These are phyloP conservation scores for Phenoliferia sp. DNA, from an alignment of 1,284 basidiomycete genomes.

Conservation along the genomic window DNA sequence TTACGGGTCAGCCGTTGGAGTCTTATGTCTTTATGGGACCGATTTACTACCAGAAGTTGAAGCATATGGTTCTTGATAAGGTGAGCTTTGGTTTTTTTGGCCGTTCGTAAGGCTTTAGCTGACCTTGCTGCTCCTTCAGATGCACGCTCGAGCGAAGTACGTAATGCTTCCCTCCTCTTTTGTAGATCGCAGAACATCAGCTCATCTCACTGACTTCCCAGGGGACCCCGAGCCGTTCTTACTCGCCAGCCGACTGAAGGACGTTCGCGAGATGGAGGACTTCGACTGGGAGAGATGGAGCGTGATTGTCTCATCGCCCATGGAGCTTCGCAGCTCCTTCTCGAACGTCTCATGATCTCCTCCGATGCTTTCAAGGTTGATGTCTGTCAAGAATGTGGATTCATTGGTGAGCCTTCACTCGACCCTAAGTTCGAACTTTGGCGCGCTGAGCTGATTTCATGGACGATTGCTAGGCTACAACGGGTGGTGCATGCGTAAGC, in stretches of 20 bases:
- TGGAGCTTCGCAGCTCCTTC: constrained; percentile 88
- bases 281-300: constrained; percentile 98
- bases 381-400: constrained; percentile 88
- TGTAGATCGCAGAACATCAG: not conserved
- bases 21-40: constrained; percentile 98
- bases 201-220: constrained; percentile 39
- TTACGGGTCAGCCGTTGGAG: constrained; percentile 93
- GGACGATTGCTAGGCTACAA: constrained; percentile 52
- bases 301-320: constrained; percentile 66
- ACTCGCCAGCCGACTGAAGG: constrained; percentile 99
- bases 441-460: too few relatives aligned
- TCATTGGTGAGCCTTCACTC: constrained; percentile 81
- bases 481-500: constrained; percentile 56
- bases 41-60: constrained; percentile 53
- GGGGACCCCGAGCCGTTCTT: constrained; percentile 90
- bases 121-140: constrained; percentile 55
- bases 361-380: constrained; percentile 83
- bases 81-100: constrained; percentile 56
- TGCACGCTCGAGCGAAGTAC: constrained; percentile 94
- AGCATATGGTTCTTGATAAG: constrained; percentile 55
- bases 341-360: constrained; percentile 97
- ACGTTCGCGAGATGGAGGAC: constrained; percentile 91
- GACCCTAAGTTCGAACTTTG: too few relatives aligned
- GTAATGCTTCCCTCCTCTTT: constrained; percentile 17
- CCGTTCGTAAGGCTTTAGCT: not conserved